phyloP scores from a whole-genome alignment of 306 rosid genomes.

The Vigna mungo region DNA sequence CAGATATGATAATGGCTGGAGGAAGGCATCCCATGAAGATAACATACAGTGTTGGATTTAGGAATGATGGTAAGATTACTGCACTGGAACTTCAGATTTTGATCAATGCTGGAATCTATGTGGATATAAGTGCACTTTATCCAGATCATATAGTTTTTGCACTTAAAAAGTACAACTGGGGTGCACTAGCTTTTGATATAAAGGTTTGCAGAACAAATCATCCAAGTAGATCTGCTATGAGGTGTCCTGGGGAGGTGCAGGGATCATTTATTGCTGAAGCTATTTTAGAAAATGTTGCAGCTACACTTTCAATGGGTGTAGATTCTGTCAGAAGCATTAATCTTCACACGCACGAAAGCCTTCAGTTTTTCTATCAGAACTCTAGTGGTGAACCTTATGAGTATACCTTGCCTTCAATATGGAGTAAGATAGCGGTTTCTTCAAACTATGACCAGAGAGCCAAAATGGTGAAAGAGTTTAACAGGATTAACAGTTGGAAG shows the following conservation, averaged over 20 bases:
- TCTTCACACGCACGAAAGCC: conserved; percentile 74
- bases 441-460: conserved; percentile 59
- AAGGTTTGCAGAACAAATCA: conserved; percentile 83
- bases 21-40: conserved; percentile 97
- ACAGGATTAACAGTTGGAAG: conserved; percentile 68
- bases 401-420: conserved; percentile 79
- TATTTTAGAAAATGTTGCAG: conserved; percentile 84
- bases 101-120: conserved; percentile 69
- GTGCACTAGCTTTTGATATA: conserved; percentile 75
- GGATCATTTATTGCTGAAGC: conserved; percentile 89
- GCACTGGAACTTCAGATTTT: conserved; percentile 73
- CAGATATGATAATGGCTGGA: conserved; percentile 90
- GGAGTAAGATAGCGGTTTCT: conserved; percentile 71
- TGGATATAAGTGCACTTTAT: conserved; percentile 62
- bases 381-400: conserved; percentile 70
- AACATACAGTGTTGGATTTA: conserved; percentile 81
- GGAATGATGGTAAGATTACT: conserved; percentile 79
- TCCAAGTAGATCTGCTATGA: conserved; percentile 80
- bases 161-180: conserved; percentile 90
- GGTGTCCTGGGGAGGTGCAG: conserved; percentile 87
- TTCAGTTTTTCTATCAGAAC: conserved; percentile 55
- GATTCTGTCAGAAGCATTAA: conserved; percentile 76
- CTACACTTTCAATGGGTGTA: conserved; percentile 69
- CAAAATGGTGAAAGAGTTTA: conserved; percentile 64
- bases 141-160: conserved; percentile 54